Evolutionary conservation across 495 filamentous ascomycete genomes (phyloP), one percentile per base, ranked within the genome.

Genomic region (Chaetomium tenue): DNA sequence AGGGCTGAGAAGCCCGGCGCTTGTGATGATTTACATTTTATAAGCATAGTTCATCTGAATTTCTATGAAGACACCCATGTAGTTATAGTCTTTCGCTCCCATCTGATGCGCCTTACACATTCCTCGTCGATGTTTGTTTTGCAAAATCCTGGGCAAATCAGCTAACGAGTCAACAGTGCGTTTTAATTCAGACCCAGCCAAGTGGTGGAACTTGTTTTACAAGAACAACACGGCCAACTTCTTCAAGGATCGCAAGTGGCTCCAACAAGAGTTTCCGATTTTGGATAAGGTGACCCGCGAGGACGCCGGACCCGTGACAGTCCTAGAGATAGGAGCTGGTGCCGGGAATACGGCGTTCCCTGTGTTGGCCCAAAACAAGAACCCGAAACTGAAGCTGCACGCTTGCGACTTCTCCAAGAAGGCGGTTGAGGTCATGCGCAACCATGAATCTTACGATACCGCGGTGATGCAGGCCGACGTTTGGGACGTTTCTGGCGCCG

Each of bases 221-320:
- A 88, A 89, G 74, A 93, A 96, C 76, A 97, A 98, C 77, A 89
- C 88, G 7, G 82, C 86, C 60, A 97, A 97, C 73, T 98, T 98
- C 79, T 98, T 98, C 87, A 98, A 98, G 77, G 88, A 98, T 70
- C 87, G 94, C 55, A 97, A 97, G 74, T 98, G 94, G 94, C 77
- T 98, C 42, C 86, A 86, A 48, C 92, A 97, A 74, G 94, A 98
- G 75, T 98, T 98, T 64, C 94, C 94, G 0, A 79, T 97, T 3
- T 79, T 98, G 16, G 83, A 81, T 0, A 80, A 88, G 39, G 81
- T 93, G 37, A 90, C 89, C 5, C 78, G 80, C 58, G 80, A 83
- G 60, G 84, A 82, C 33, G 83, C 85, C 0, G 88, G 87, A 1
- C 81, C 78, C 6, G 76, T 83, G 59, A 84, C 83, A 18, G 78